Evolutionary conservation across 2,329 filamentous ascomycete species (phyloP).

Genomic region (Fusarium sp.): DNA sequence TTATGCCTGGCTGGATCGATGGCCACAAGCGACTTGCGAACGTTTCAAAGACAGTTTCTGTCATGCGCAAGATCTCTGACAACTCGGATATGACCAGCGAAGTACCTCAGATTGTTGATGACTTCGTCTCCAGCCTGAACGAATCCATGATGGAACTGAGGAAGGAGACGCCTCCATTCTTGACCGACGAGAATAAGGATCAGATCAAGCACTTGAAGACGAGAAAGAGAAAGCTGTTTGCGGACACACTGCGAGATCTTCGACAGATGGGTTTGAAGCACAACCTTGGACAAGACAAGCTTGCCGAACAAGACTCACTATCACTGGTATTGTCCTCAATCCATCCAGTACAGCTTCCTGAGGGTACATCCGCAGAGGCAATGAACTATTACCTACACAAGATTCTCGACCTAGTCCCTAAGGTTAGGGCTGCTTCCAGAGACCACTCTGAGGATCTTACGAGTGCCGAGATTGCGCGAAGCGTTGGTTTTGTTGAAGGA

Average conservation of each 20-base stretch:
- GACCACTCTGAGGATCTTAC: slow-evolving; percentile 90
- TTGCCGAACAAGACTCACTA: slow-evolving; percentile 81
- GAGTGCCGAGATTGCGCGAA: slow-evolving; percentile 82
- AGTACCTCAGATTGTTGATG: slow-evolving; percentile 72
- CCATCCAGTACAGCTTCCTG: slow-evolving; percentile 56
- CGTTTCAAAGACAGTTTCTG: slow-evolving; percentile 76
- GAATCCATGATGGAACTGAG: slow-evolving; percentile 80
- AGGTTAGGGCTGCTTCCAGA: slow-evolving; percentile 75
- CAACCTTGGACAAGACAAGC: slow-evolving; percentile 81
- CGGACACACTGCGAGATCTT: slow-evolving; percentile 86
- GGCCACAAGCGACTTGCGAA: slow-evolving; percentile 79
- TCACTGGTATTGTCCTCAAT: slow-evolving; percentile 77
- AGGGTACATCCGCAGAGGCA: slow-evolving; percentile 46
- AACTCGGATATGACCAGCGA: slow-evolving; percentile 68
- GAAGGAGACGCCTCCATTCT: slow-evolving; percentile 83
- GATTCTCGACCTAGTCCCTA: slow-evolving; percentile 79
- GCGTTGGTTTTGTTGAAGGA: slow-evolving; percentile 89
- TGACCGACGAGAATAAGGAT: slow-evolving; percentile 90
- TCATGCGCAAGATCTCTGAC: slow-evolving; percentile 78
- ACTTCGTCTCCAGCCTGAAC: slow-evolving; percentile 79
- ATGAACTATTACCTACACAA: slow-evolving; percentile 85
- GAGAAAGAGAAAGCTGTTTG: slow-evolving; percentile 90
- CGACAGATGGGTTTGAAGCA: slow-evolving; percentile 91
- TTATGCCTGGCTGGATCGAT: slow-evolving; percentile 58
- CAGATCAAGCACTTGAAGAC: slow-evolving; percentile 90